Evolutionary conservation across 768 basidiomycete genomes (phyloP), one percentile per base, ranked within the genome.

Genomic region (Chlorophyllum brunneum): DNA sequence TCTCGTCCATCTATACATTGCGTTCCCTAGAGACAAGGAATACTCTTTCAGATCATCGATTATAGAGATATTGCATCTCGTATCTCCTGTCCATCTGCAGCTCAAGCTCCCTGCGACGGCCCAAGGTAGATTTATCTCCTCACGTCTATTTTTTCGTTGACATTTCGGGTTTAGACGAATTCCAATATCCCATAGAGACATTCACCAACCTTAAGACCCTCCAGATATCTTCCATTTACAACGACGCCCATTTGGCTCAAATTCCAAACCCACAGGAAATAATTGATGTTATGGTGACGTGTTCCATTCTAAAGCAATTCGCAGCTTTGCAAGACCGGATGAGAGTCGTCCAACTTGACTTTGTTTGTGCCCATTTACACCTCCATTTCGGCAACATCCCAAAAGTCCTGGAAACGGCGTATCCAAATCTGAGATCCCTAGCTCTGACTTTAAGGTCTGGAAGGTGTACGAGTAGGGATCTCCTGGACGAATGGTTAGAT

Each of bases 401-500:
- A 15, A 31, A 42, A 5, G 23, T 51, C 22, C 22, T 51, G 22
- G 13, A 24, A 6, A 18, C 20, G 30, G 40, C 22, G 15, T 51
- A 42, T 31, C 31, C 30, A 22, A 22, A n/a, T 5, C n/a, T 51
- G 20, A 42, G 30, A 29, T 31, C 15, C 20, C 24, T 52, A 5
- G 27, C 20, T 44, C 22, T 52, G n/a, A 52, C 51, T n/a, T n/a
- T 51, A 18, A 24, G 31, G 13, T 30, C 38, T 2, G 38, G 38
- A 11, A 41, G 31, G 37, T 6, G 3, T 20, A 50, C 27, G 6
- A 29, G 29, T 13, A 40, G 39, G 48, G 30, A 29, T 2, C 38
- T 40, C 15, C 40, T 50, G 38, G 38, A 50, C 3, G 48, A 40
- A 18, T 50, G 48, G 48, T 41, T 50, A 20, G 48, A 29, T 16